Evolutionary conservation across 345 rosid genomes (phyloP).

Genomic region (Arabis alpina): DNA sequence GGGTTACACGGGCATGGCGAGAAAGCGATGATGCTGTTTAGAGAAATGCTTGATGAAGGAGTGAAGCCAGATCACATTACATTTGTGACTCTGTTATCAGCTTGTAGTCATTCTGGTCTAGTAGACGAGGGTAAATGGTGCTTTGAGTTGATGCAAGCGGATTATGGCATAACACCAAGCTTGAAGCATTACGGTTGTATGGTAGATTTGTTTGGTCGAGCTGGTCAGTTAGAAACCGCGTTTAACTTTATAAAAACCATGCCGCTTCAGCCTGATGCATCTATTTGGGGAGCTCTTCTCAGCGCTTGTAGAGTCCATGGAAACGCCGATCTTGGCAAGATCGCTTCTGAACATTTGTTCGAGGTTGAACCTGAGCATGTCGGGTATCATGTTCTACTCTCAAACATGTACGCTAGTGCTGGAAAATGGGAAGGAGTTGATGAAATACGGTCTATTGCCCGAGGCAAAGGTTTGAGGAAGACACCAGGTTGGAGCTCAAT

Average conservation of each 20-base stretch:
- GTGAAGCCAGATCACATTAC: conserved; percentile 65
- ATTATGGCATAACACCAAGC: conserved; percentile 51
- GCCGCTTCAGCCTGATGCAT: conserved; percentile 61
- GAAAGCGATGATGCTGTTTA: conserved; percentile 53
- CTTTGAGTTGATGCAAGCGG: conserved; percentile 53
- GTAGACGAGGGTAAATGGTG: conserved; percentile 58
- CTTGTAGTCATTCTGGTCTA: conserved; percentile 71
- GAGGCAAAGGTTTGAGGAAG: conserved; percentile 59
- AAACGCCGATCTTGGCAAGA: conserved; percentile 48
- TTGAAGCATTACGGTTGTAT: conserved; percentile 69
- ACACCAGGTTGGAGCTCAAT: conserved; percentile 72
- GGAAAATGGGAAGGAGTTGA: conserved; percentile 64
- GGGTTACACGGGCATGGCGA: conserved; percentile 59
- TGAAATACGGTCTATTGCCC: conserved; percentile 51
- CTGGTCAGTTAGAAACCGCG: conserved; percentile 58
- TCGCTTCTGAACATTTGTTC: conserved; percentile 55
- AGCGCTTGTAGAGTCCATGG: conserved; percentile 62
- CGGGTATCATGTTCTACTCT: conserved; percentile 61
- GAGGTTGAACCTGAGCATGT: conserved; percentile 59
- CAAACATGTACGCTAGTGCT: conserved; percentile 60
- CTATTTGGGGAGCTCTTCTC: conserved; percentile 69
- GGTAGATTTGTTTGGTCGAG: conserved; percentile 67
- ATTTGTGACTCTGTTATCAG: conserved; percentile 59
- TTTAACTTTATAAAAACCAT: conserved; percentile 47
- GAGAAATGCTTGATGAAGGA: conserved; percentile 52